Evolutionary conservation across 345 rosid genomes (phyloP), one percentile per base, ranked within the genome.

Genomic region (Conringia planisiliqua): DNA sequence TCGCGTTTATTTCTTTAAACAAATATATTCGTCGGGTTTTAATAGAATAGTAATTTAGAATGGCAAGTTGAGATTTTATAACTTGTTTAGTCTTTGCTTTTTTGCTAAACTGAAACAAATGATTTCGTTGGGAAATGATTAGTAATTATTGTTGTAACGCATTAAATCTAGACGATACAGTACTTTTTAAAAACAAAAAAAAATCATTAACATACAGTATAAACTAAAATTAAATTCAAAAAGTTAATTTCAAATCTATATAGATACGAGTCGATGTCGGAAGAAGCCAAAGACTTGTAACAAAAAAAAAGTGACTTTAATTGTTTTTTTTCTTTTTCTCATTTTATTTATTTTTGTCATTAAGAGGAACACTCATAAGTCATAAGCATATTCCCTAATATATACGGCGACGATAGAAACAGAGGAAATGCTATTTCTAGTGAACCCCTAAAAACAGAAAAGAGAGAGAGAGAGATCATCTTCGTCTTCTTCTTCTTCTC

Each of bases 301-400:
- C 17, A 2, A 68, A 5, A 32, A 47, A 32, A 16, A 35, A 4
- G 17, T 10, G 5, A 16, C 12, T 55, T 26, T 29, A 40, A 6
- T 44, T 4, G 1, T 22, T 22, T 22, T 22, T 29, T 1, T 3
- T 29, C 50, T 54, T 68, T 26, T 10, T 16, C 29, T 5, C 7
- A 22, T 1, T 13, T 10, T 9, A 32, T 17, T 27, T 39, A 5
- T 26, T 16, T 62, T 27, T 9, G 62, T 22, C 20, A 32, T 43
- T 6, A 59, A 7, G 9, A 7, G 59, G 30, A 50, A 46, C 36
- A 47, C 52, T 48, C 38, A 50, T 18, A 59, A 47, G 26, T 47
- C 26, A 47, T 43, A 51, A 62, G 79, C 75, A 69, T 68, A 68
- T 75, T 68, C 57, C 78, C 36, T n/a, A 59, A 60, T 46, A 66